phyloP scores from a whole-genome alignment of 805 yeast genomes.

The Teunomyces panamensis region DNA sequence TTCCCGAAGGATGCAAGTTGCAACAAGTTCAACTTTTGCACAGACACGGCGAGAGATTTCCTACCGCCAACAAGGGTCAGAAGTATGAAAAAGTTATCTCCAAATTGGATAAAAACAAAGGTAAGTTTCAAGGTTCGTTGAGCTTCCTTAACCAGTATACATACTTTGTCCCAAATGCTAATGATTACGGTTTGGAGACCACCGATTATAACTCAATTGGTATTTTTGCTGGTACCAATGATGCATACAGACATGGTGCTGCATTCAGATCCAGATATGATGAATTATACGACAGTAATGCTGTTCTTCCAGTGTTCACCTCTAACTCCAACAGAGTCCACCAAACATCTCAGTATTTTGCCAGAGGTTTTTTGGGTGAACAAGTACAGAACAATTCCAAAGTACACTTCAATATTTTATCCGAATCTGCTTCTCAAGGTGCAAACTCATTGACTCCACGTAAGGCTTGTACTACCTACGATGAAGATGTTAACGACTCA shows the following conservation, averaged over 20 bases:
- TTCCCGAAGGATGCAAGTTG: constrained; percentile 51
- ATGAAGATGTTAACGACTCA: constrained; percentile 12
- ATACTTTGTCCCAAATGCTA: constrained; percentile 40
- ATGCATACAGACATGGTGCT: constrained; percentile 49
- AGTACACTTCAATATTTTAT: constrained; percentile 38
- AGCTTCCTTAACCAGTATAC: constrained; percentile 52
- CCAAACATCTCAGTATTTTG: constrained; percentile 53
- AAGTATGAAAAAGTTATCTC: constrained; percentile 22
- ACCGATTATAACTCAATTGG: constrained; percentile 40
- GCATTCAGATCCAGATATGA: constrained; percentile 48
- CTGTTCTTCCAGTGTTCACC: constrained; percentile 49
- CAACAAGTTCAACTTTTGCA: constrained; percentile 70
- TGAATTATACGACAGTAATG: constrained; percentile 37
- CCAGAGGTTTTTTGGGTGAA: constrained; percentile 56
- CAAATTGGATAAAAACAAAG: constrained; percentile 16
- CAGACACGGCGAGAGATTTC: constrained; percentile 84
- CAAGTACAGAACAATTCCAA: constrained; percentile 28
- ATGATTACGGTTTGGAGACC: constrained; percentile 49
- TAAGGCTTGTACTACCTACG: constrained; percentile 17
- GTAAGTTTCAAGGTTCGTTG: constrained; percentile 45
- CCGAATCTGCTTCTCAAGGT: constrained; percentile 37
- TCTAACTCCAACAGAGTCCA: constrained; percentile 55
- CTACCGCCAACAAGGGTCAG: constrained; percentile 33
- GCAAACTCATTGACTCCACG: constrained; percentile 31
- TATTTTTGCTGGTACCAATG: constrained; percentile 51